Conservation (phyloP, 2,329 filamentous ascomycete species). For the Fusarium virguliforme region DNA sequence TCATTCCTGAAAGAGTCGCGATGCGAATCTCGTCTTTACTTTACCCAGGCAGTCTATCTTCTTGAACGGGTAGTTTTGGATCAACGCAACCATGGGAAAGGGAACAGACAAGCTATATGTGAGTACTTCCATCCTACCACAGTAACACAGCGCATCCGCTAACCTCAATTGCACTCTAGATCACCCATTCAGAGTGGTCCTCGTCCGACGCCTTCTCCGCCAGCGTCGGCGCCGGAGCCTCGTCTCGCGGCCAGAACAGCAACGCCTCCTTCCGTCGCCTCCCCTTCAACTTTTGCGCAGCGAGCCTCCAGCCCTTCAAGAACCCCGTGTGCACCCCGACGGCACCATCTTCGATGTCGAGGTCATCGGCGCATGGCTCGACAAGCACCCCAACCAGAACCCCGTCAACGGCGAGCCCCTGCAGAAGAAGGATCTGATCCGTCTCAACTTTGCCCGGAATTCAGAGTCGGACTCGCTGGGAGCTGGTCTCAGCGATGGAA, state of each 20-base stretch:
- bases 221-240: constrained; percentile 79
- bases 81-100: constrained; percentile 57
- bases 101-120: constrained; percentile 66
- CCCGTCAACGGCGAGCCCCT: constrained; percentile 88
- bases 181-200: constrained; percentile 98
- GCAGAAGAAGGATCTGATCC: constrained; percentile 86
- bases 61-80: constrained; percentile 2
- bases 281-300: constrained; percentile 98
- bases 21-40: constrained; percentile 35
- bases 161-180: constrained; percentile 60
- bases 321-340: constrained; percentile 92
- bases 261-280: constrained; percentile 83
- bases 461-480: constrained; percentile 74
- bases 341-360: constrained; percentile 97
- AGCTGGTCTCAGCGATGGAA: constrained; percentile 66
- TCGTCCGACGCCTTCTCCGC: constrained; percentile 91
- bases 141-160: background rate
- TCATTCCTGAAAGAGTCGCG: constrained; percentile 11
- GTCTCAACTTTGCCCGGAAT: constrained; percentile 93
- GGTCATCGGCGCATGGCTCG: constrained; percentile 93
- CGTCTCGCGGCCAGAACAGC: constrained; percentile 63
- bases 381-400: constrained; percentile 89
- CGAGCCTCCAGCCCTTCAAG: constrained; percentile 94
- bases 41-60: constrained; percentile 7
- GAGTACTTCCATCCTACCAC: constrained; percentile 27